These are phyloP conservation scores for Paradendryphiella salina DNA, from an alignment of 2,329 filamentous ascomycete species.

Conservation along the genomic window DNA sequence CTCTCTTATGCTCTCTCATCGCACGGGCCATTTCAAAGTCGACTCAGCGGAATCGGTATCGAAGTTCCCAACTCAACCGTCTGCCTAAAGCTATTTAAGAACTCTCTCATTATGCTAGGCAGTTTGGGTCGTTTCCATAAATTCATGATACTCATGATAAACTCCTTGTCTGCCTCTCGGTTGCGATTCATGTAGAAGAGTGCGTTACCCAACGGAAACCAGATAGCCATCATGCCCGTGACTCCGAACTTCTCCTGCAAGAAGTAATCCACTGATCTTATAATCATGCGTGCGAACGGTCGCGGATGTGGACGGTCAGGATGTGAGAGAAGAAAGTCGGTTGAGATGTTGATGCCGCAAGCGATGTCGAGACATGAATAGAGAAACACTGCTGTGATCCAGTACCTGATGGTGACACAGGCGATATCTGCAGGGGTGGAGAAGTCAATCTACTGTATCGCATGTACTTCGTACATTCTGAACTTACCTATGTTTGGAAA, in stretches of 20 bases:
- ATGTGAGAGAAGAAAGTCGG: conserved; percentile 12
- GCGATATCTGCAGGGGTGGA: conserved; percentile 8
- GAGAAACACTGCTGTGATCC: conserved; percentile 27
- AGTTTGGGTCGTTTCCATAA: conserved; percentile 23
- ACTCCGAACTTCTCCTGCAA: conserved; percentile 28
- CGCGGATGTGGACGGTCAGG: conserved; percentile 26
- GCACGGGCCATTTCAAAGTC: background rate
- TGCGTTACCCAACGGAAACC: conserved; percentile 29
- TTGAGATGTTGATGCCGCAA: conserved; percentile 8
- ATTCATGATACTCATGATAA: conserved; percentile 15
- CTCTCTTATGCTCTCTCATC: background rate
- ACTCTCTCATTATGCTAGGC: conserved; percentile 26
- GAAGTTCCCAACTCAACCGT: conserved; percentile 7
- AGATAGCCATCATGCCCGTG: conserved; percentile 22
- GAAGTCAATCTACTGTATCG: too few species aligned
- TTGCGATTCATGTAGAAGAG: conserved; percentile 25
- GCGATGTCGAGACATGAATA: conserved; percentile 27
- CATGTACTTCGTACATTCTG: too few species aligned
- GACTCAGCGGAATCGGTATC: background rate
- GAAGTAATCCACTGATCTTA: conserved; percentile 29
- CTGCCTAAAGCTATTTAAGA: conserved; percentile 26
- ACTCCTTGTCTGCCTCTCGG: conserved; percentile 16
- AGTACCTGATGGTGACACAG: conserved; percentile 30
- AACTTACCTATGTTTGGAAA: conserved; percentile 18
- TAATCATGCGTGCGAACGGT: conserved; percentile 30